Evolutionary conservation across 257 asterid species (phyloP), one percentile per base, ranked within the genome.

Genomic region (Salvia rosmarinus): DNA sequence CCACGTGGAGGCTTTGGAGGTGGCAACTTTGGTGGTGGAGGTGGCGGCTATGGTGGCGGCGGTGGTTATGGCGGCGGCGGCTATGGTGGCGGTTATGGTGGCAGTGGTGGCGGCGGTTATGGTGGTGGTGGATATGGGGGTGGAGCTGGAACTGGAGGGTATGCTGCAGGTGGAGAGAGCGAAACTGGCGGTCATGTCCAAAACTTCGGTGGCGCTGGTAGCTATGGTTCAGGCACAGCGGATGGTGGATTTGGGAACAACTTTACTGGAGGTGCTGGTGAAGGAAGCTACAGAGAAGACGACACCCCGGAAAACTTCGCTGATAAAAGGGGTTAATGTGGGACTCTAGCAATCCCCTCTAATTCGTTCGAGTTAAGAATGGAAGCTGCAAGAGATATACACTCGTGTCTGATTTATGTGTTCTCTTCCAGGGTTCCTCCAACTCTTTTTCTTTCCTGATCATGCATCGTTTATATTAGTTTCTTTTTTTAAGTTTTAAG

Each of bases 241-340:
- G 5, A 32, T 32, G 44, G 44, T 59, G 66, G 35, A 20, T 21
- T 44, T 10, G 51, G 13, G 19, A 17, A n/a, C 11, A 6, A 49
- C 54, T 47, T 4, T 21, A 3, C 39, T 14, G 78, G 62, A 13
- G 65, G 52, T 50, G 72, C 60, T 35, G 72, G n/a, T 66, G 87
- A 32, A 37, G 83, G 73, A 73, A 55, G 70, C 70, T 34, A 49
- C 71, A 52, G 77, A 39, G 79, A 80, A 23, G 68, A 21, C 14
- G 79, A 44, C 34, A 64, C 71, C 42, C 44, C 82, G 25, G 75
- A 56, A 39, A 79, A 59, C 71, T 77, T 52, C 34, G 84, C 83
- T 69, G 82, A 78, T 55, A 80, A 82, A 78, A 83, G 88, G 82
- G 86, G 77, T 35, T 81, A 51, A 75, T 28, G 32, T 47, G 47